phyloP scores from a whole-genome alignment of 169 alveolate species.

The Theileria luwenshuni region DNA sequence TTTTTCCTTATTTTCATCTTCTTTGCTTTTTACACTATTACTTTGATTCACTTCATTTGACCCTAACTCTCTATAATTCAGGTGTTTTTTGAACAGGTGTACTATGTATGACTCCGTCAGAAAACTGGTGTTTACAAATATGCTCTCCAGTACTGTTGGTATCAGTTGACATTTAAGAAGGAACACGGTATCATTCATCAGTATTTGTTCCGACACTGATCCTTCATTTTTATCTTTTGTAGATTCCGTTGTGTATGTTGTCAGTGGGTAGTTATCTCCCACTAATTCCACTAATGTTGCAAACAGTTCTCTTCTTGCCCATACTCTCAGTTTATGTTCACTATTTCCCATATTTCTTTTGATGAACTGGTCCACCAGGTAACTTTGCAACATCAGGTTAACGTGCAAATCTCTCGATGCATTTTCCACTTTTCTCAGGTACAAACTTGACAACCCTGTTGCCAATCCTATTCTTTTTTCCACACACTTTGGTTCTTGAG shows the following conservation, averaged over 20 bases:
- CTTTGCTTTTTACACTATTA: not conserved
- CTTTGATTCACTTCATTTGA: not conserved
- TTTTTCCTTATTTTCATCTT: not conserved
- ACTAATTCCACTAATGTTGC: slow-evolving; percentile 54
- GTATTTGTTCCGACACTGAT: slow-evolving; percentile 23
- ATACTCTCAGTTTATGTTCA: slow-evolving; percentile 41
- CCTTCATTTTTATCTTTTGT: not conserved
- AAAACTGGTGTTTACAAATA: slow-evolving; percentile 29
- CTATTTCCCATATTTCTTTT: slow-evolving; percentile 49
- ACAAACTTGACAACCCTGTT: slow-evolving; percentile 40
- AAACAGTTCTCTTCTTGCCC: slow-evolving; percentile 57
- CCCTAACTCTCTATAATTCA: not conserved
- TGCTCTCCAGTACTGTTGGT: slow-evolving; percentile 33
- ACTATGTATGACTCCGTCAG: slow-evolving; percentile 39
- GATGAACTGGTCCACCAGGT: slow-evolving; percentile 59
- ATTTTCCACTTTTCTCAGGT: slow-evolving; percentile 24
- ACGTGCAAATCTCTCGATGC: slow-evolving; percentile 61
- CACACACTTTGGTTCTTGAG: slow-evolving; percentile 48
- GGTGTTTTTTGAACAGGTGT: not conserved
- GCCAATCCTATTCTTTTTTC: slow-evolving; percentile 44
- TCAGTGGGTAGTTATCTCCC: slow-evolving; percentile 62
- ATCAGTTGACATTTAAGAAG: slow-evolving; percentile 54
- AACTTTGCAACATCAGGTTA: slow-evolving; percentile 57
- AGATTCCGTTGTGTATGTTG: not conserved
- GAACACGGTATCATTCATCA: slow-evolving; percentile 33